A percentile compares a stretch with the other conserved stretches of the same genome.
These are phyloP conservation scores for Uronychia setigera DNA, from an alignment of 73 alveolate genomes.

Conservation along the genomic window DNA sequence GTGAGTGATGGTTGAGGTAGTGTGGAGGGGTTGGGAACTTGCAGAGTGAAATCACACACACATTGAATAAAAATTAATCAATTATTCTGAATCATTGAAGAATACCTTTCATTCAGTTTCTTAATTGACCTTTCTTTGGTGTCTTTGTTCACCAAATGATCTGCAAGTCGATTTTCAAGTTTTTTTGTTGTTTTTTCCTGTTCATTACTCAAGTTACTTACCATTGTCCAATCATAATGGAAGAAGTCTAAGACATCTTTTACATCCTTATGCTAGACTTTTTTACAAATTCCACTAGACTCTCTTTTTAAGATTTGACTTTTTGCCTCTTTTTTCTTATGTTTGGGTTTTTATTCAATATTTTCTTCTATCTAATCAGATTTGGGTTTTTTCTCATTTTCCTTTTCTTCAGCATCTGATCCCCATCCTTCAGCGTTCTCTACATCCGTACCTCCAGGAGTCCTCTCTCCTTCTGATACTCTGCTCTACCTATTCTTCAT, in stretches of 20 bases:
- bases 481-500: neutral
- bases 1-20: slow-evolving; percentile 4
- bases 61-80: too few species aligned
- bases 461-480: neutral
- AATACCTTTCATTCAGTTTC: neutral
- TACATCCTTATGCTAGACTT: neutral
- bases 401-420: neutral
- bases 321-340: neutral
- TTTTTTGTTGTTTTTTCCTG: neutral
- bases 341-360: too few species aligned
- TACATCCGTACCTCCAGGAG: neutral
- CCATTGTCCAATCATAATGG: neutral
- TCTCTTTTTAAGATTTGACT: neutral
- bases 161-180: neutral
- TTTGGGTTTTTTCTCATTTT: neutral
- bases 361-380: neutral
- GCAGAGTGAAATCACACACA: too few species aligned
- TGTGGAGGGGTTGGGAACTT: too few species aligned
- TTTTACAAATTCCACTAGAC: neutral
- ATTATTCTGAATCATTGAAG: neutral
- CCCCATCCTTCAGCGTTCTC: neutral
- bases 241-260: neutral
- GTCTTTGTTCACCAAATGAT: neutral
- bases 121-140: neutral
- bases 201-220: neutral